Evolutionary conservation across 495 filamentous ascomycete species (phyloP), one percentile per base, ranked within the genome.

Genomic region (Penicillium salamii): DNA sequence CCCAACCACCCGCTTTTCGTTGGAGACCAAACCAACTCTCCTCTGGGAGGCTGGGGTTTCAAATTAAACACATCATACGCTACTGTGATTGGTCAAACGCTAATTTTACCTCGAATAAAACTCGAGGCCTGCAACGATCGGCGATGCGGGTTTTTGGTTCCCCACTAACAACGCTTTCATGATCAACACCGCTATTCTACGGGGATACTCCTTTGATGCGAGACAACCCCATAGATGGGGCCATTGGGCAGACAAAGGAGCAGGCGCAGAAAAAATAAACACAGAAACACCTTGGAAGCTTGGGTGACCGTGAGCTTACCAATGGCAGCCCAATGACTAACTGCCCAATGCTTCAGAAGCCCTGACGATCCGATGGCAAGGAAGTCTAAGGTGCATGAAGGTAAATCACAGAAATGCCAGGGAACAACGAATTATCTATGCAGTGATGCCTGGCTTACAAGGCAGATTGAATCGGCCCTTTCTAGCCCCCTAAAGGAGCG

Each of bases 1-100:
- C 67, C 70, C 72, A 75, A 71, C 72, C 72, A 71, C 72, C 72
- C 62, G 49, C 70, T 68, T 75, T 60, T 61, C 55, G 36, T 31
- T 32, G 5, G 29, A 32, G 29, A 32, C 9, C 40, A 26, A 42
- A 23, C 32, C 12, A 12, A 36, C 23, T 21, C 29, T 42, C 7
- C 17, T 46, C 44, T 12, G 14, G 52, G 53, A 53, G 61, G 63
- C 59, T 67, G 66, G 44, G 63, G 54, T 62, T 55, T 61, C 52
- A 52, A 17, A 52, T 58, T 46, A 14, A 53, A 34, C 18, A 2
- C n/a, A 34, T 46, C 29, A 46, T 31, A 21, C 18, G 32, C 3
- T 1, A 45, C 21, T 31, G 21, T 36, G 17, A 37, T 44, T 51
- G 24, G 40, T 26, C 20, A 8, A 2, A 28, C 26, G 7, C 17